Evolutionary conservation across 2,329 filamentous ascomycete species (phyloP).

Genomic region (Monilinia polystroma): DNA sequence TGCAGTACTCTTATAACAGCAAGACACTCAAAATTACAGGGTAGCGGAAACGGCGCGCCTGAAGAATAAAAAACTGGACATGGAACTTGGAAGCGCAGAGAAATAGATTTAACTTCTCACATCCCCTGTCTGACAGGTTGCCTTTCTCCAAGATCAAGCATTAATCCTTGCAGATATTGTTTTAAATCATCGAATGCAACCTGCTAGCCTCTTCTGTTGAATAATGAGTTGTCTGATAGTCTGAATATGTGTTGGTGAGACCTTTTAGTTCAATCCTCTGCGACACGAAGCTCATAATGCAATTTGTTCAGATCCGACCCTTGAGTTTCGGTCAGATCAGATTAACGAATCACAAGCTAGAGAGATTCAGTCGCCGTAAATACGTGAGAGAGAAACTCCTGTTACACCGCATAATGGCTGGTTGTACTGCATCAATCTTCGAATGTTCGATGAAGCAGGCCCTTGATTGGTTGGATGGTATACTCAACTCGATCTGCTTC

Average conservation of each 20-base stretch:
- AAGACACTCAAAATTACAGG: slow-evolving; percentile 4
- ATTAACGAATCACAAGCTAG: slow-evolving; percentile 10
- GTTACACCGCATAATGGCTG: slow-evolving; percentile 16
- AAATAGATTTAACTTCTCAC: slow-evolving; percentile 14
- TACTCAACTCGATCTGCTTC: not conserved
- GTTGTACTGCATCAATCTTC: slow-evolving; percentile 3
- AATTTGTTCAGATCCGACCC: slow-evolving; percentile 19
- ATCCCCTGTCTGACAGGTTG: slow-evolving; percentile 20
- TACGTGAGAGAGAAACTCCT: slow-evolving; percentile 15
- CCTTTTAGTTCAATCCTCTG: slow-evolving; percentile 11
- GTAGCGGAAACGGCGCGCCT: slow-evolving; percentile 22
- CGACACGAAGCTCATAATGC: slow-evolving; percentile 14
- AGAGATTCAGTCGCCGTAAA: not conserved
- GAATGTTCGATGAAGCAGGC: not conserved
- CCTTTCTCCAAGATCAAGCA: slow-evolving; percentile 18
- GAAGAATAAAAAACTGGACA: slow-evolving; percentile 19
- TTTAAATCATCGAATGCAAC: not conserved
- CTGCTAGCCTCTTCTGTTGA: slow-evolving; percentile 17
- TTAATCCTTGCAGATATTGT: slow-evolving; percentile 20
- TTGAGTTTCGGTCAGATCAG: slow-evolving; percentile 14
- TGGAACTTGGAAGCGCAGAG: slow-evolving; percentile 13
- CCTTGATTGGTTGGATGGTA: not conserved
- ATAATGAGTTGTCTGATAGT: slow-evolving; percentile 12
- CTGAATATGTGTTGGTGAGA: slow-evolving; percentile 21
- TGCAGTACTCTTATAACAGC: slow-evolving; percentile 21